phyloP scores from a whole-genome alignment of 2,329 filamentous ascomycete genomes.

The Diaporthe ampelina region DNA sequence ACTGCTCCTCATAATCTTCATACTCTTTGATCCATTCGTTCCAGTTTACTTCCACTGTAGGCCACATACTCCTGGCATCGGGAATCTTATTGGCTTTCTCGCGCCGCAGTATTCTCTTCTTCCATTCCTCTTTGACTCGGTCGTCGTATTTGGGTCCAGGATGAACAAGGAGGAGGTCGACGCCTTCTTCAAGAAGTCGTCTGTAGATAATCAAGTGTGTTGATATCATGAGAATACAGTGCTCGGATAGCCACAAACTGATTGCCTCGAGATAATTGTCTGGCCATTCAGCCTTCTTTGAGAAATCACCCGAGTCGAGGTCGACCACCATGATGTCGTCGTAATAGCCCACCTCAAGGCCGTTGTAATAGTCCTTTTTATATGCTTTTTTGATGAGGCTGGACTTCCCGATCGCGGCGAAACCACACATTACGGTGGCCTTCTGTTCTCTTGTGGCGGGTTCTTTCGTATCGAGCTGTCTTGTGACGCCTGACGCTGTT shows the following conservation, averaged over 20 bases:
- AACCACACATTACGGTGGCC: constrained; percentile 11
- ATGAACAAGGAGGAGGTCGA: constrained; percentile 17
- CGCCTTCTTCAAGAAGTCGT: not conserved
- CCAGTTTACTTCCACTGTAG: not conserved
- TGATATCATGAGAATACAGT: constrained; percentile 10
- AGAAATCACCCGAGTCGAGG: constrained; percentile 2
- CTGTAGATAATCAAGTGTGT: not conserved
- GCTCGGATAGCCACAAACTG: not conserved
- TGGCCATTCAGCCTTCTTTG: constrained; percentile 6
- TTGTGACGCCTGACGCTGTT: not conserved
- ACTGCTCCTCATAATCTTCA: not conserved
- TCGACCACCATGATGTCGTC: not conserved
- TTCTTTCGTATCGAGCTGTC: not conserved
- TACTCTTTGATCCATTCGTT: not conserved
- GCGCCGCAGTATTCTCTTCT: not conserved
- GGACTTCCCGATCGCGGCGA: constrained; percentile 25
- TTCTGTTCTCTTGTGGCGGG: not conserved
- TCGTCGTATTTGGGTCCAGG: not conserved
- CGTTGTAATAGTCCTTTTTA: not conserved
- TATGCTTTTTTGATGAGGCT: not conserved
- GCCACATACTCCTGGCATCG: not conserved
- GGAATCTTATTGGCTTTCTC: not conserved
- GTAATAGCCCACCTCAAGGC: not conserved
- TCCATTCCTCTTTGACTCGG: constrained; percentile 19
- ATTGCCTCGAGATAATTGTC: not conserved